Conservation (phyloP, 345 rosid genomes). For the Camelina hispida region DNA sequence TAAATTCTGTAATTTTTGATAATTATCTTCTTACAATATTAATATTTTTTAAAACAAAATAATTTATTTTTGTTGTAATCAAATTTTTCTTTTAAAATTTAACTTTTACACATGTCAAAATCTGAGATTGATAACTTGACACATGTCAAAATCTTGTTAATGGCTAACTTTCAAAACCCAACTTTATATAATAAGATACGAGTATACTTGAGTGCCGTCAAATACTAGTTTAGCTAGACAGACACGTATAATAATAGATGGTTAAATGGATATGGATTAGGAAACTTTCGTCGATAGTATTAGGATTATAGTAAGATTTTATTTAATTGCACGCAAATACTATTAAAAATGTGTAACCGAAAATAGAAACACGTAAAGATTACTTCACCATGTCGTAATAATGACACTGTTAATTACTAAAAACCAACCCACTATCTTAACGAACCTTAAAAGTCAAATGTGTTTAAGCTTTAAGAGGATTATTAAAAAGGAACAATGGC, state of each 20-base stretch:
- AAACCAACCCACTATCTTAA: background rate
- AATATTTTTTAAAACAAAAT: too few species aligned
- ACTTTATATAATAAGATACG: too few species aligned
- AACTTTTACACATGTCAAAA: too few species aligned
- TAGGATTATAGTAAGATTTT: background rate
- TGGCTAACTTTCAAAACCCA: too few species aligned
- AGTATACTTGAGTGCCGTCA: constrained; percentile 3
- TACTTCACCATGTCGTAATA: constrained; percentile 4
- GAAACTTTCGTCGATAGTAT: background rate
- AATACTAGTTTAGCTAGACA: constrained; percentile 3
- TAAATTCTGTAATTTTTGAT: too few species aligned
- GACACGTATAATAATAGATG: background rate
- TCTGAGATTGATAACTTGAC: too few species aligned
- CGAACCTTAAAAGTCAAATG: constrained; percentile 2
- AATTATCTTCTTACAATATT: too few species aligned
- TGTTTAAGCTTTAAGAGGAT: background rate
- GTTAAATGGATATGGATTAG: constrained; percentile 10
- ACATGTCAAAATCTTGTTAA: too few species aligned
- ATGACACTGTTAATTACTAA: background rate
- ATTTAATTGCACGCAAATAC: constrained; percentile 6
- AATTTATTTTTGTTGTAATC: too few species aligned
- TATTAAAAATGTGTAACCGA: background rate
- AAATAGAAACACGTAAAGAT: background rate
- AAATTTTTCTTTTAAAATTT: too few species aligned
- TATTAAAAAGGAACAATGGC: background rate